Evolutionary conservation across 2,329 filamentous ascomycete species (phyloP), one percentile per base, ranked within the genome.

Genomic region (Monosporascus sp.): DNA sequence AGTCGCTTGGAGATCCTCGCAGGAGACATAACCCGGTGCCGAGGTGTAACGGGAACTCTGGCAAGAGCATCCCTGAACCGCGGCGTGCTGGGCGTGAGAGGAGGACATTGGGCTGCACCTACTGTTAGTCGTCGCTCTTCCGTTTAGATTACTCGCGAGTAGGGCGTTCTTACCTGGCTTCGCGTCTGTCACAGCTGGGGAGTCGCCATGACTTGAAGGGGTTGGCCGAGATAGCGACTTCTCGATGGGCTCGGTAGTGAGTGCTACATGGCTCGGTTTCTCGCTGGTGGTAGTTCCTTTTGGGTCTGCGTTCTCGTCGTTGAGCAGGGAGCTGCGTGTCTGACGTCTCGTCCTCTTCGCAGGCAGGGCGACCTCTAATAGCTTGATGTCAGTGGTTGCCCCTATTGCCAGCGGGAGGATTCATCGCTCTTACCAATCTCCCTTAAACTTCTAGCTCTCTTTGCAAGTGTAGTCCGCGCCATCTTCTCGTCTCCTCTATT

Each of bases 51-150:
- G 3, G 88, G 87, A 20, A 85, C 79, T 58, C 83, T 80, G 50
- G 83, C 81, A 55, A 93, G 79, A 48, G 82, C 90, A 83, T 97
- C 88, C 70, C 88, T 84, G 66, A 91, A 88, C 60, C 90, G 81
- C 26, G 89, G 86, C 11, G 89, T 92, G 22, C 83, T 82, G 1
- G 89, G 89, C 2, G 86, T 88, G 49, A 85, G 76, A 16, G 82
- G 82, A 47, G 72, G 81, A 65, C 76, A 69, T 50, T 55, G 55
- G 31, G 6, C 44, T 59, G 61, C 37, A 65, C 56, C 52, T 53
- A 57, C 19, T 51, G 44, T 61, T 8, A 60, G 55, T 49, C 16
- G 19, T 44, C 24, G 31, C 24, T n/a, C 48, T 45, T 40, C 14
- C 55, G 26, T 48, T 48, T 38, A 14, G 16, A 22, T 38, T 48